phyloP scores from a whole-genome alignment of 108 stramenopile species.

The Asterionellopsis glacialis region DNA sequence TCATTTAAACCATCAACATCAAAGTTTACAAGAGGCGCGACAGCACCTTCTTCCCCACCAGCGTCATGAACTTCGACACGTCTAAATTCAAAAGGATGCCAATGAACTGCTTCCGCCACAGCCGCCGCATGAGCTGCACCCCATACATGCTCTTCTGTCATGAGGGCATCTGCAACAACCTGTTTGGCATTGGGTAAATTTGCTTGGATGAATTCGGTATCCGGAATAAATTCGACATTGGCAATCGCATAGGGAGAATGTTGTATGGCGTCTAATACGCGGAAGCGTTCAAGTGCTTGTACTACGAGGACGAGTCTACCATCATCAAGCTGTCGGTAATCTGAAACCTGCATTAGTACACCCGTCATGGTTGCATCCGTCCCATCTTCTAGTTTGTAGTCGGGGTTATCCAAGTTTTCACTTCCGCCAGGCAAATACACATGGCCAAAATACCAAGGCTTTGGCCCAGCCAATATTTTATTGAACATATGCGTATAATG shows the following conservation, averaged over 20 bases:
- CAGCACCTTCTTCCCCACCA: neutral
- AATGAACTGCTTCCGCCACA: neutral
- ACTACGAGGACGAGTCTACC: constrained; percentile 37
- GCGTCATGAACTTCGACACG: neutral
- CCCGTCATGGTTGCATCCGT: constrained; percentile 12
- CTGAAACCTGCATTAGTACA: constrained; percentile 38
- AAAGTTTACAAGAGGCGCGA: constrained; percentile 12
- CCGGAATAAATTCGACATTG: constrained; percentile 35
- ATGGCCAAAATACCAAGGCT: constrained; percentile 49
- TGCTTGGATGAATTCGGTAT: constrained; percentile 27
- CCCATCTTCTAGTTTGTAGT: constrained; percentile 4
- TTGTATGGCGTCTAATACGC: constrained; percentile 15
- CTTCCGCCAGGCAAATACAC: constrained; percentile 28
- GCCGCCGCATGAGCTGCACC: neutral
- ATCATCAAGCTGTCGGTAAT: constrained; percentile 35
- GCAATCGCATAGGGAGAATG: constrained; percentile 31
- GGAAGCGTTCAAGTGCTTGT: constrained; percentile 38
- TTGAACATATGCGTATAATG: constrained; percentile 61
- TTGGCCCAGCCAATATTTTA: constrained; percentile 28
- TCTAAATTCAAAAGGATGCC: constrained; percentile 3
- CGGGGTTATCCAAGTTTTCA: constrained; percentile 24
- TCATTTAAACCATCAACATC: constrained; percentile 1
- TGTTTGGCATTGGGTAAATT: too few relatives aligned
- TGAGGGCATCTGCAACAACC: neutral
- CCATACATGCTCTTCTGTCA: neutral